Evolutionary conservation across 1,139 yeast genomes (phyloP), one percentile per base, ranked within the genome.

Genomic region (Suhomyces panamericanus): DNA sequence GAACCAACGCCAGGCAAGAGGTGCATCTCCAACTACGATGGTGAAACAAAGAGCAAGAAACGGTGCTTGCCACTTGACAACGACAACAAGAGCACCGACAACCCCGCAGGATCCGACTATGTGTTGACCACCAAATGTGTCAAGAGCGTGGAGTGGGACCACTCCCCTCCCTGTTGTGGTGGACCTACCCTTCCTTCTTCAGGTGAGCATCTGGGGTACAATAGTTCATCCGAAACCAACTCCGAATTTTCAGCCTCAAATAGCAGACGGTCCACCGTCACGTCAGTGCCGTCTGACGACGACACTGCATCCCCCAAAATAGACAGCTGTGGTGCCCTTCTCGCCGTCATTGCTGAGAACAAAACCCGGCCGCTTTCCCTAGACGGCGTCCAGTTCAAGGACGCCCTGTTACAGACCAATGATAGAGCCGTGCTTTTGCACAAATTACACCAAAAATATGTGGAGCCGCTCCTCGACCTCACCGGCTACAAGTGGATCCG

Each of bases 401-500:
- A 46, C 31, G 32, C 32, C 15, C 39, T 35, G 38, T 26, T 46
- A 10, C 32, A 26, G 11, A 35, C 43, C 13, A 32, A 39, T 8
- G 43, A 37, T 24, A 35, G 58, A 28, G 45, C 41, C 20, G 22
- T 38, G 3, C 44, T 54, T 11, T 37, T 55, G 14, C 35, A 42
- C 32, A 34, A 39, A 34, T 43, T 55, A 5, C 59, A 57, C 41
- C 48, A 48, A 17, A 49, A 47, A 31, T 57, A 56, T 28, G 60
- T 56, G 26, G 52, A 50, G 41, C 61, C 61, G 1, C 38, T 56
- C 27, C 45, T 55, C 9, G 54, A 49, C 14, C 28, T 45, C 6
- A 52, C 55, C 7, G 61, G 61, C 12, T 56, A 51, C 35, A 50
- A 50, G 36, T 57, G 61, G 61, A 52, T 54, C 11, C 39, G 59